Evolutionary conservation across 2,329 filamentous ascomycete species (phyloP).

Genomic region (Alternaria longipes): DNA sequence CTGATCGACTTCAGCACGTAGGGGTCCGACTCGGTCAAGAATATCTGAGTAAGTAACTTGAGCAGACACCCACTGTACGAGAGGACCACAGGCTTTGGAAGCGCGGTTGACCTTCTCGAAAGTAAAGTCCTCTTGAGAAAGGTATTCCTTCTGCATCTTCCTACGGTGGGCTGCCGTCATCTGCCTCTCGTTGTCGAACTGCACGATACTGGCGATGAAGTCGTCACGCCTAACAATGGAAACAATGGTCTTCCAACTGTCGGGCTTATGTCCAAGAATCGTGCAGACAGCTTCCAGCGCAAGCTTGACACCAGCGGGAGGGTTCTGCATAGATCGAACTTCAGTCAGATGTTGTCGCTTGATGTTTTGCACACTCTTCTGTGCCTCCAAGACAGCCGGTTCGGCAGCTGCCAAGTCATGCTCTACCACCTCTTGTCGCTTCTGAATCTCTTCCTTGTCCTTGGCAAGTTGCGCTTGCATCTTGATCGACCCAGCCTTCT

Average conservation of each 20-base stretch:
- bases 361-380: conserved; percentile 97
- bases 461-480: conserved; percentile 87
- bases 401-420: conserved; percentile 89
- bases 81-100: conserved; percentile 93
- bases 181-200: conserved; percentile 92
- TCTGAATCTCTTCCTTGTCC: conserved; percentile 87
- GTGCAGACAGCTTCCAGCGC: conserved; percentile 97
- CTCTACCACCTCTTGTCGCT: conserved; percentile 83
- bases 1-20: conserved; percentile 86
- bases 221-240: conserved; percentile 89
- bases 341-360: conserved; percentile 97
- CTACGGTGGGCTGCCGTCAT: conserved; percentile 85
- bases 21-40: conserved; percentile 88
- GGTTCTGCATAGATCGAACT: conserved; percentile 95
- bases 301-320: conserved; percentile 87
- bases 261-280: conserved; percentile 86
- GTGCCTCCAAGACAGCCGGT: conserved; percentile 89
- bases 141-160: conserved; percentile 92
- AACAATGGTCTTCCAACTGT: conserved; percentile 91
- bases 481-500: conserved; percentile 86
- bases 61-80: conserved; percentile 96
- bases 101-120: conserved; percentile 96
- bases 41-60: conserved; percentile 99
- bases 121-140: conserved; percentile 94
- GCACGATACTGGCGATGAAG: conserved; percentile 97